Conservation (phyloP, 1,284 basidiomycete species). For the Wallemia ichthyophaga region DNA sequence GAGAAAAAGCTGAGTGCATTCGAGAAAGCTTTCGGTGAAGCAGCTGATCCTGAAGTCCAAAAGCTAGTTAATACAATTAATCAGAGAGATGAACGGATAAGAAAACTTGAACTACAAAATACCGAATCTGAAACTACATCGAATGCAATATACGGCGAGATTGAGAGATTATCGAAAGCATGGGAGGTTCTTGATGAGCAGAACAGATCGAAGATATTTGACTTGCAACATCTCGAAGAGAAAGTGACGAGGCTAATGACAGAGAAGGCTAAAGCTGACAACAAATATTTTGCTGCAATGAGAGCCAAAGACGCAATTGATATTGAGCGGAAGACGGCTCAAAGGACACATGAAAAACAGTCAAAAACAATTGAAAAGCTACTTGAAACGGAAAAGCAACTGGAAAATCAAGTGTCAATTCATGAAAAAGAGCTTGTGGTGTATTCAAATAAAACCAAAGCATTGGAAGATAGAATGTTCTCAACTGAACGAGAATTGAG, state of each 20-base stretch:
- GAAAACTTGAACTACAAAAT: slow-evolving; percentile 23
- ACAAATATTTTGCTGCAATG: slow-evolving; percentile 77
- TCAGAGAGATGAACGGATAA: slow-evolving; percentile 30
- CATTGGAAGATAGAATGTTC: not conserved
- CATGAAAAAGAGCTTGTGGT: slow-evolving; percentile 25
- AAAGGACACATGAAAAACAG: slow-evolving; percentile 42
- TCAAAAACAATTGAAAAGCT: slow-evolving; percentile 39
- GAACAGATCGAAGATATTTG: slow-evolving; percentile 53
- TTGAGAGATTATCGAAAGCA: slow-evolving; percentile 55
- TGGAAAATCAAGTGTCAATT: slow-evolving; percentile 13
- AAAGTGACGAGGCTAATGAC: slow-evolving; percentile 22
- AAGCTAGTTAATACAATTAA: slow-evolving; percentile 26
- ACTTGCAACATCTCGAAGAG: slow-evolving; percentile 46
- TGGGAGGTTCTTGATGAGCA: slow-evolving; percentile 67
- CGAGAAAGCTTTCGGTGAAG: slow-evolving; percentile 22
- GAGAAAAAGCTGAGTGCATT: slow-evolving; percentile 30
- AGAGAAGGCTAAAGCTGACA: slow-evolving; percentile 71
- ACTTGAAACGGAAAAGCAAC: slow-evolving; percentile 29
- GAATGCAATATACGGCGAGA: slow-evolving; percentile 47
- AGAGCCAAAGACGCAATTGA: slow-evolving; percentile 60
- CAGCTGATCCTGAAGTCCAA: slow-evolving; percentile 22
- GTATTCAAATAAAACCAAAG: slow-evolving; percentile 3
- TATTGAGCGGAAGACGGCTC: slow-evolving; percentile 36
- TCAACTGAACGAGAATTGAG: not conserved
- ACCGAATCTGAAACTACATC: slow-evolving; percentile 24